phyloP scores from a whole-genome alignment of 2,329 filamentous ascomycete species.

The Juglanconis sp. region DNA sequence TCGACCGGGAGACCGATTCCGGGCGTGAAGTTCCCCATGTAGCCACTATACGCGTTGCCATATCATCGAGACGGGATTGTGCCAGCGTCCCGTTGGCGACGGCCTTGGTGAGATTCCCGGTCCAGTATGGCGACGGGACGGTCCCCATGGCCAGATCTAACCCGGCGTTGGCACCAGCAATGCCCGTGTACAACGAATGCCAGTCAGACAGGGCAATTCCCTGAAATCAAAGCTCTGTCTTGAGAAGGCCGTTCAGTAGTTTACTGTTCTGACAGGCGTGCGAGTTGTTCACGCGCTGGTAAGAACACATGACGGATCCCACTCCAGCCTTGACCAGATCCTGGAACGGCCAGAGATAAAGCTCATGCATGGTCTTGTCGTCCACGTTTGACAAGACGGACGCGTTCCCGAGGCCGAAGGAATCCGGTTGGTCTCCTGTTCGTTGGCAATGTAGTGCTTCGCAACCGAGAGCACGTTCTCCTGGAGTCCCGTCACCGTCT shows the following conservation, averaged over 20 bases:
- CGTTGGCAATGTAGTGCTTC: constrained; percentile 69
- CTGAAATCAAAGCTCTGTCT: constrained; percentile 64
- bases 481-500: constrained; percentile 77
- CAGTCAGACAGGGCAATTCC: constrained; percentile 58
- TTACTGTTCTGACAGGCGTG: constrained; percentile 66
- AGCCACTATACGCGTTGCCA: constrained; percentile 69
- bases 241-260: constrained; percentile 59
- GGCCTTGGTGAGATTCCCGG: constrained; percentile 80
- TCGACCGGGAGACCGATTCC: constrained; percentile 50
- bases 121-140: constrained; percentile 79
- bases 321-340: constrained; percentile 57
- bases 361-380: constrained; percentile 58
- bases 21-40: constrained; percentile 26
- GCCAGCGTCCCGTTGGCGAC: constrained; percentile 88
- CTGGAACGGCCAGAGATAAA: constrained; percentile 63
- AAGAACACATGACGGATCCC: constrained; percentile 47
- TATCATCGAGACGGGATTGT: constrained; percentile 84
- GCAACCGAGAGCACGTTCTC: constrained; percentile 76
- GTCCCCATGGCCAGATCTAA: constrained; percentile 89
- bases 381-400: constrained; percentile 50
- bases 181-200: constrained; percentile 68
- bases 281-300: constrained; percentile 64
- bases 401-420: constrained; percentile 62
- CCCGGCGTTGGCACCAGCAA: constrained; percentile 57
- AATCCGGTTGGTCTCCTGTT: constrained; percentile 53